phyloP scores from a whole-genome alignment of 2,329 filamentous ascomycete species.

The Anthostomella pinea region DNA sequence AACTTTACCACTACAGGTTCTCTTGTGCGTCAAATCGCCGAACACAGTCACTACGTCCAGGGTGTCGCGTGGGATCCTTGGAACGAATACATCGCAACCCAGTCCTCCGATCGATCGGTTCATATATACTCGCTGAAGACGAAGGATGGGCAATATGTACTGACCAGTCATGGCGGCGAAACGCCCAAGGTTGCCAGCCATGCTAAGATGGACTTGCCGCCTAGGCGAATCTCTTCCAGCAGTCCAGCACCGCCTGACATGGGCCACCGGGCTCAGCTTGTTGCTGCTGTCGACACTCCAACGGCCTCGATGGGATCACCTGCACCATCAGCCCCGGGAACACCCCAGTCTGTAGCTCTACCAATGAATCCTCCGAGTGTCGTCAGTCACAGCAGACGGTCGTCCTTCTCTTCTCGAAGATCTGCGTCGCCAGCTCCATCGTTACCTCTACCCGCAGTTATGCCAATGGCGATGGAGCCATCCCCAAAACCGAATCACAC shows the following conservation, averaged over 20 bases:
- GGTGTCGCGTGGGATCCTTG: constrained; percentile 97
- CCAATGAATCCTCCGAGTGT: constrained; percentile 94
- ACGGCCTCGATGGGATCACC: constrained; percentile 71
- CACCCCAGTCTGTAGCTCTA: constrained; percentile 81
- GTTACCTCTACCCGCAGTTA: constrained; percentile 89
- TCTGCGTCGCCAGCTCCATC: constrained; percentile 93
- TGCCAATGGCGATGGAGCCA: constrained; percentile 86
- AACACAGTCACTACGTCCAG: constrained; percentile 78
- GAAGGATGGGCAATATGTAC: constrained; percentile 91
- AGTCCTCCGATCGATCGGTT: constrained; percentile 95
- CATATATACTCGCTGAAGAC: constrained; percentile 96
- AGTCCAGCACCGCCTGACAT: constrained; percentile 90
- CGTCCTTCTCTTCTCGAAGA: constrained; percentile 83
- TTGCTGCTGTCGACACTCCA: constrained; percentile 49
- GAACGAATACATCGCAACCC: constrained; percentile 96
- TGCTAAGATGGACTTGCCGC: constrained; percentile 82
- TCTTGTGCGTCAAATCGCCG: constrained; percentile 30
- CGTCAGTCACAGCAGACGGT: constrained; percentile 88
- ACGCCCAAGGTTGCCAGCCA: constrained; percentile 79
- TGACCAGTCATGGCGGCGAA: constrained; percentile 60
- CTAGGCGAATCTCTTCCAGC: constrained; percentile 82
- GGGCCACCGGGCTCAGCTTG: constrained; percentile 62
- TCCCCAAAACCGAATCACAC: constrained; percentile 72
- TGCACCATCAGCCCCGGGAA: constrained; percentile 86
- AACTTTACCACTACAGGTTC: constrained; percentile 16